Evolutionary conservation across 805 yeast genomes (phyloP).

Genomic region (Blastobotrys attinorum): DNA sequence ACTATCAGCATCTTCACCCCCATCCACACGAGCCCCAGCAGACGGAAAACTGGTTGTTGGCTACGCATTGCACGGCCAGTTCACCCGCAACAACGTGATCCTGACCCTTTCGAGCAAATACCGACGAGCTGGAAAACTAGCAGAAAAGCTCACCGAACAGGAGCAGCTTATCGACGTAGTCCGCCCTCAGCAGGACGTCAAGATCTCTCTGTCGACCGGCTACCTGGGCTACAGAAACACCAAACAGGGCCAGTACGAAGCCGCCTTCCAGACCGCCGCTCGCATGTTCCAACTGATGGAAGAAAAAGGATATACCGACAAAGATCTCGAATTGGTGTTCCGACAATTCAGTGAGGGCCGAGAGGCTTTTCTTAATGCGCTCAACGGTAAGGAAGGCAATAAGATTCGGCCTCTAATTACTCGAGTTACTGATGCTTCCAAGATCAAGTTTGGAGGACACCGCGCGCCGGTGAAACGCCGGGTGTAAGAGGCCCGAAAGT

Average conservation of each 20-base stretch:
- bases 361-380: constrained; percentile 74
- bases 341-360: constrained; percentile 86
- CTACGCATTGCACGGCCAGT: constrained; percentile 68
- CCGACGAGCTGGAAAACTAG: constrained; percentile 24
- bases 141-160: constrained; percentile 43
- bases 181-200: constrained; percentile 69
- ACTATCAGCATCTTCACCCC: no score
- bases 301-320: constrained; percentile 48
- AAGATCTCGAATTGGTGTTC: constrained; percentile 66
- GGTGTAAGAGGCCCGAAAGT: constrained; percentile 17
- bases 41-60: constrained; percentile 35
- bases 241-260: constrained; percentile 89
- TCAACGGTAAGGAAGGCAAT: constrained; percentile 83
- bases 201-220: constrained; percentile 69
- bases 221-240: constrained; percentile 82
- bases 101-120: constrained; percentile 59
- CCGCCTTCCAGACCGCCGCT: constrained; percentile 76
- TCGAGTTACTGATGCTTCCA: constrained; percentile 71
- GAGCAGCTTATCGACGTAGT: constrained; percentile 53
- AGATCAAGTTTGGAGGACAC: constrained; percentile 86
- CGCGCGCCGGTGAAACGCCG: constrained; percentile 71
- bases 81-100: constrained; percentile 77
- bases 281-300: constrained; percentile 64
- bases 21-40: no score
- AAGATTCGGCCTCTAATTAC: constrained; percentile 56